phyloP scores from a whole-genome alignment of 78 protist species.

The Chrysochromulina parva region DNA sequence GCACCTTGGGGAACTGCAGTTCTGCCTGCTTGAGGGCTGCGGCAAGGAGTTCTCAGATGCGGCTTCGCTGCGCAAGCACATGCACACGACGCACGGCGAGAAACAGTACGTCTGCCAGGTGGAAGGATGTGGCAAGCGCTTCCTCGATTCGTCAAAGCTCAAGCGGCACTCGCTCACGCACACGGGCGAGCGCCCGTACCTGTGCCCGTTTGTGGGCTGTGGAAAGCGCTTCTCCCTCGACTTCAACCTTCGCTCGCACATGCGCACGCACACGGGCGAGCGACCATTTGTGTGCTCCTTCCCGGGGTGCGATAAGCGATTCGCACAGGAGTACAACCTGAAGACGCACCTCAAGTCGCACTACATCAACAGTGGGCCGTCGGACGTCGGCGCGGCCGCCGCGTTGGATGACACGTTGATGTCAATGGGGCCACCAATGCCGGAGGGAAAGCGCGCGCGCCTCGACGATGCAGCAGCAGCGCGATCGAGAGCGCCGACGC shows the following conservation, averaged over 20 bases:
- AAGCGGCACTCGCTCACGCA: not conserved
- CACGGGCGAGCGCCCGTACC: not conserved
- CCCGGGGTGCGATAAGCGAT: not conserved
- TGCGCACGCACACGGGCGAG: slow-evolving; percentile 14
- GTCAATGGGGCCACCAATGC: too few relatives aligned
- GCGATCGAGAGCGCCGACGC: too few relatives aligned
- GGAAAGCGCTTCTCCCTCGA: not conserved
- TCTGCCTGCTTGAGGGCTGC: too few relatives aligned
- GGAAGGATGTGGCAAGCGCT: not conserved
- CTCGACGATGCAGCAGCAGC: too few relatives aligned
- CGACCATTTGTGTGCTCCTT: not conserved
- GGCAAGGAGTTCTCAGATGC: not conserved
- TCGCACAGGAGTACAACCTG: not conserved
- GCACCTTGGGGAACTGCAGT: too few relatives aligned
- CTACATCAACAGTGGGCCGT: too few relatives aligned
- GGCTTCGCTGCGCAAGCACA: not conserved
- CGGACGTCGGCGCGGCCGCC: too few relatives aligned
- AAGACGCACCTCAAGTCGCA: not conserved
- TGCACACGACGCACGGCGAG: not conserved
- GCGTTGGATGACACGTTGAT: too few relatives aligned
- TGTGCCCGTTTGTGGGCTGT: not conserved
- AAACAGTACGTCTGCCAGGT: not conserved
- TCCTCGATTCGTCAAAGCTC: not conserved
- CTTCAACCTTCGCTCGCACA: not conserved
- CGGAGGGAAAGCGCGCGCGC: too few relatives aligned